Percentiles rank a stretch among this genome's conserved stretches.
These are phyloP conservation scores for Phytophthora cajani DNA, from an alignment of 352 stramenopile species.

Conservation along the genomic window DNA sequence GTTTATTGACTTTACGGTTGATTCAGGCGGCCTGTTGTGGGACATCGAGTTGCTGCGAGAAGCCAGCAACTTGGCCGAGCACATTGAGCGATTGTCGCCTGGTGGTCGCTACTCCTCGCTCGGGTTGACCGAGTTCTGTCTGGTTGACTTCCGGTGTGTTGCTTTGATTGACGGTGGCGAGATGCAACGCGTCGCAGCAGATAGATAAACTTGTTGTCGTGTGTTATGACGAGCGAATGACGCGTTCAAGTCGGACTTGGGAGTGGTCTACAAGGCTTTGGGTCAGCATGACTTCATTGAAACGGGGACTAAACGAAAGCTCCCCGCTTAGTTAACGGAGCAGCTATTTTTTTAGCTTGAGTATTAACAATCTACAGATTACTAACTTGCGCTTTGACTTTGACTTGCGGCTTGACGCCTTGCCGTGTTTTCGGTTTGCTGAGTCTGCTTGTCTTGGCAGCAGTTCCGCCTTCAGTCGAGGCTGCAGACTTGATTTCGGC, in stretches of 20 bases:
- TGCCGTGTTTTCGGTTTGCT: conserved; percentile 16
- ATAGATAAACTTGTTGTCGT: not conserved
- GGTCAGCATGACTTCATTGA: too few relatives aligned
- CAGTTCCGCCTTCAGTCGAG: conserved; percentile 1
- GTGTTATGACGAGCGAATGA: conserved; percentile 11
- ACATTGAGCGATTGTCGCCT: not conserved
- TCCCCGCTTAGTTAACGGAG: too few relatives aligned
- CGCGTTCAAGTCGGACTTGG: conserved; percentile 12
- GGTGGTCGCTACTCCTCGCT: not conserved
- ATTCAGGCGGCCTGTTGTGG: not conserved
- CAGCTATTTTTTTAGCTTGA: not conserved
- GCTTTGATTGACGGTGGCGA: not conserved
- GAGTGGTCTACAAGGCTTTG: conserved; percentile 1
- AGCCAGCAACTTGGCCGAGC: not conserved
- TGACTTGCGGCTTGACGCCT: conserved; percentile 26
- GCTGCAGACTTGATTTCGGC: conserved; percentile 49
- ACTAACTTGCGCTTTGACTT: conserved; percentile 12
- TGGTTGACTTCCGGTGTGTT: not conserved
- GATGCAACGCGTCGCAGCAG: not conserved
- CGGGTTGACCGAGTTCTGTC: not conserved
- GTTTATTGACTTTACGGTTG: not conserved
- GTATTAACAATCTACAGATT: not conserved
- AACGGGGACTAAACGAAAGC: too few relatives aligned
- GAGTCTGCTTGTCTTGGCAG: conserved; percentile 15
- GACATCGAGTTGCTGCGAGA: not conserved